Conservation (phyloP, 1,284 basidiomycete genomes). For the Sporisorium scitamineum region DNA sequence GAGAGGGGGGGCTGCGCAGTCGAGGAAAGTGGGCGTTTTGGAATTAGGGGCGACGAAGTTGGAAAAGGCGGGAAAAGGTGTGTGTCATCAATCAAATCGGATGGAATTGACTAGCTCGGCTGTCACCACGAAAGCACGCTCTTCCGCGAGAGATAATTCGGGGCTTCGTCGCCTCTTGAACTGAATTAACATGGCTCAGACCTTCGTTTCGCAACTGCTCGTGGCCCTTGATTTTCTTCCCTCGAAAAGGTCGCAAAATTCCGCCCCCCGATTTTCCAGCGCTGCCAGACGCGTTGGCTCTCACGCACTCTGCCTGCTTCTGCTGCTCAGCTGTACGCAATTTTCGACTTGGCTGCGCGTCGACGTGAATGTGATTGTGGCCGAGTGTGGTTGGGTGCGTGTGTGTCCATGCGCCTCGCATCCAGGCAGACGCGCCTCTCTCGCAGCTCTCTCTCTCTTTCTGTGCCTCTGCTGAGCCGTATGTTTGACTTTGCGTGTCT, state of each 20-base stretch:
- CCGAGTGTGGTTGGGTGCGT: not conserved
- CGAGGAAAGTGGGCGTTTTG: not conserved
- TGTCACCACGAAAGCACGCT: not conserved
- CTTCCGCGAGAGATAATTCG: not conserved
- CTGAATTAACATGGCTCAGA: not conserved
- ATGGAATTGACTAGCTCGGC: not conserved
- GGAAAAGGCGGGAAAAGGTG: not conserved
- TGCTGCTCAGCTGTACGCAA: not conserved
- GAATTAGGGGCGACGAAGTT: conserved; percentile 13
- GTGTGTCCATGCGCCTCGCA: conserved; percentile 1
- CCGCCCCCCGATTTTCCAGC: not conserved
- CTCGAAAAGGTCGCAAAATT: conserved; percentile 6
- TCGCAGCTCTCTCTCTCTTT: no score
- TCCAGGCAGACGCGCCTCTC: conserved; percentile 4
- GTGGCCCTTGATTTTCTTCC: conserved; percentile 12
- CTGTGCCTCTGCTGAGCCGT: not conserved
- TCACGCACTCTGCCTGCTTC: not conserved
- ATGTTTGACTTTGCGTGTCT: not conserved
- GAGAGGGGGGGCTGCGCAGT: no score
- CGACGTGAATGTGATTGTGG: conserved; percentile 9
- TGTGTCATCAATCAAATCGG: no score
- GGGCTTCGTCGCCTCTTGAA: conserved; percentile 28
- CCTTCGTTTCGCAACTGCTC: not conserved
- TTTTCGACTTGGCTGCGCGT: conserved; percentile 1
- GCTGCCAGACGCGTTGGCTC: conserved; percentile 9